Evolutionary conservation across 2,329 filamentous ascomycete genomes (phyloP).

Genomic region (Knufia petricola): DNA sequence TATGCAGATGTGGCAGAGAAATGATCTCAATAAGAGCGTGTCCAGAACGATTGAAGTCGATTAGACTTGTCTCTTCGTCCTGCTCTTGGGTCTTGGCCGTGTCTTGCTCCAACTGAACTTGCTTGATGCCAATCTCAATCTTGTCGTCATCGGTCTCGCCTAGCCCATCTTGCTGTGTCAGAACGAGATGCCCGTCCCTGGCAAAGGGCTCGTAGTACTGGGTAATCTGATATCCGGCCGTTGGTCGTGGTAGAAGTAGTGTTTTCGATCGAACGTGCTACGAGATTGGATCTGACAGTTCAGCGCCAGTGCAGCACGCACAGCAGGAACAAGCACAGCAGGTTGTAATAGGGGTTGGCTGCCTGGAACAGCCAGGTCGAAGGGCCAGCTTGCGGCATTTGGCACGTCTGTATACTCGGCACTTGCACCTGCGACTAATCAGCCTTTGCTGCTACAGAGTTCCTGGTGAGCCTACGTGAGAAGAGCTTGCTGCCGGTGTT

Average conservation of each 20-base stretch:
- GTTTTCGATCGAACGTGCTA: conserved; percentile 88
- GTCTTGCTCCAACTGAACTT: conserved; percentile 95
- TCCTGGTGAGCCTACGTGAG: conserved; percentile 45
- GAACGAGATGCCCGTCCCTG: conserved; percentile 59
- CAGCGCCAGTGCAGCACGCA: conserved; percentile 78
- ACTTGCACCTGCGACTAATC: conserved; percentile 37
- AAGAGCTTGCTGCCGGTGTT: conserved; percentile 87
- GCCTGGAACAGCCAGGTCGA: conserved; percentile 83
- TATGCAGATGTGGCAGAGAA: conserved; percentile 77
- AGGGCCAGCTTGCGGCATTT: conserved; percentile 79
- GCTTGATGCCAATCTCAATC: conserved; percentile 74
- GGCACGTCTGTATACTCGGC: conserved; percentile 59
- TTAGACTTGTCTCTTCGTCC: conserved; percentile 60
- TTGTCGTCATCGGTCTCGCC: conserved; percentile 60
- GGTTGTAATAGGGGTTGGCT: conserved; percentile 79
- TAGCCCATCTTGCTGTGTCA: conserved; percentile 70
- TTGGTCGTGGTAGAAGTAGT: conserved; percentile 99
- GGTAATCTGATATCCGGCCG: conserved; percentile 92
- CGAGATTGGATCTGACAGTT: conserved; percentile 65
- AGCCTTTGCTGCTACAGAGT: conserved; percentile 1
- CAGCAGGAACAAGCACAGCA: conserved; percentile 74
- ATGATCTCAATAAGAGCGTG: conserved; percentile 92
- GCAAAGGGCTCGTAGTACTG: conserved; percentile 76
- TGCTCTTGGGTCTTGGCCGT: conserved; percentile 87
- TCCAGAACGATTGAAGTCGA: conserved; percentile 91